Conservation (phyloP, 2,329 filamentous ascomycete species). For the Botrytis porri region DNA sequence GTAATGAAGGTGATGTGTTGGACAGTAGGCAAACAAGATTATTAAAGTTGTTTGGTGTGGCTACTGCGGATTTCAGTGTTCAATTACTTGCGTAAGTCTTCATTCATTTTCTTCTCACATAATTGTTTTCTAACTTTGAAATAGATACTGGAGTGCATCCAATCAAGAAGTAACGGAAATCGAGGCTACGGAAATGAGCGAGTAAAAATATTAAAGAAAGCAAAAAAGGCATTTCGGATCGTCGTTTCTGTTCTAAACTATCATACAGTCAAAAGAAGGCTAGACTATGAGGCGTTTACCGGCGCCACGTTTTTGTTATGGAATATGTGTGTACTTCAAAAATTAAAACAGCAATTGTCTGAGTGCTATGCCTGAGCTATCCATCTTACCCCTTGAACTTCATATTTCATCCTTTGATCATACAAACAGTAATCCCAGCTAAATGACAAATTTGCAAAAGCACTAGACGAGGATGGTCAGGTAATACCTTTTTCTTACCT, state of each 20-base stretch:
- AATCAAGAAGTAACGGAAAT: conserved; percentile 58
- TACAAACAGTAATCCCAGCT: conserved; percentile 33
- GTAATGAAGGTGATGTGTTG: conserved; percentile 77
- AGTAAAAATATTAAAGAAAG: conserved; percentile 36
- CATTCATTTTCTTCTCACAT: background rate
- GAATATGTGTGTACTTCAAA: conserved; percentile 21
- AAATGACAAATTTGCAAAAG: conserved; percentile 22
- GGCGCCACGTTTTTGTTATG: conserved; percentile 35
- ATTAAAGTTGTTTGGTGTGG: conserved; percentile 89
- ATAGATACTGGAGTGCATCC: conserved; percentile 61
- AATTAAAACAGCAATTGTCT: conserved; percentile 34
- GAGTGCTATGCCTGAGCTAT: conserved; percentile 28
- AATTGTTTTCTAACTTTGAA: conserved; percentile 23
- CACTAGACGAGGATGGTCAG: conserved; percentile 32
- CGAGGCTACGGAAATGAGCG: conserved; percentile 42
- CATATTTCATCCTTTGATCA: conserved; percentile 28
- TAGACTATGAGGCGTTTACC: conserved; percentile 35
- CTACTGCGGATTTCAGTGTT: conserved; percentile 86
- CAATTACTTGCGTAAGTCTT: conserved; percentile 66
- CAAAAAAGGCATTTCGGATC: conserved; percentile 20
- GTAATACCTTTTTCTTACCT: conserved; percentile 46
- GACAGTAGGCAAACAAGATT: conserved; percentile 91
- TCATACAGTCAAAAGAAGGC: conserved; percentile 35
- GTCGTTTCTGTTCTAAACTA: conserved; percentile 26
- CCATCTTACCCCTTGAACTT: conserved; percentile 33